Evolutionary conservation across 2,329 filamentous ascomycete species (phyloP).

Genomic region (Scytalidium lignicola): DNA sequence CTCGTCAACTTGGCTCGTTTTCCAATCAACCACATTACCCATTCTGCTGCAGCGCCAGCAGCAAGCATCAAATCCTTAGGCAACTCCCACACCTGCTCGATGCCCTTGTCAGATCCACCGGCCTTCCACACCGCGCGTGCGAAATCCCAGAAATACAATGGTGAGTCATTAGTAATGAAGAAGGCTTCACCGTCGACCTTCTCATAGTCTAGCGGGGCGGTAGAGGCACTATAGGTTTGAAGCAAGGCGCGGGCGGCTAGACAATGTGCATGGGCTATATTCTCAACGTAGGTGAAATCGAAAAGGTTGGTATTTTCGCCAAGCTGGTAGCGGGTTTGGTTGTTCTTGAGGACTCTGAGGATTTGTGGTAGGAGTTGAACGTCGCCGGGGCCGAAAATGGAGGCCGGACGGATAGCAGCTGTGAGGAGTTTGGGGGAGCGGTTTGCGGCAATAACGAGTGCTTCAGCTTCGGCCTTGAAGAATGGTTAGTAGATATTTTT

Average conservation of each 20-base stretch:
- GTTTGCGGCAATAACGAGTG: conserved; percentile 73
- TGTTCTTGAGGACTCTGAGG: conserved; percentile 62
- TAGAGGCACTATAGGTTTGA: conserved; percentile 26
- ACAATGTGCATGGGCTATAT: conserved; percentile 70
- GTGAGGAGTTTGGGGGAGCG: conserved; percentile 62
- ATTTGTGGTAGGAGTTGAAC: conserved; percentile 69
- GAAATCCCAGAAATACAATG: conserved; percentile 89
- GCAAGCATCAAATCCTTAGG: conserved; percentile 45
- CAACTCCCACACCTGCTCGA: conserved; percentile 50
- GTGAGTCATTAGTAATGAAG: conserved; percentile 84
- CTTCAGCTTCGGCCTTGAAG: conserved; percentile 67
- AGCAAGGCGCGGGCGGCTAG: conserved; percentile 60
- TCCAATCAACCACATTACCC: conserved; percentile 42
- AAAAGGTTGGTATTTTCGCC: conserved; percentile 63
- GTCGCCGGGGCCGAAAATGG: conserved; percentile 90
- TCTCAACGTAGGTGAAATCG: conserved; percentile 62
- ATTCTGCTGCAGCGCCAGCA: conserved; percentile 50
- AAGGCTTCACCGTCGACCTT: conserved; percentile 80
- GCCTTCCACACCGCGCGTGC: conserved; percentile 70
- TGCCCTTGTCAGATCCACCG: conserved; percentile 48
- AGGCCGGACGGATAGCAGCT: conserved; percentile 76
- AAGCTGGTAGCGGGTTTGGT: conserved; percentile 72
- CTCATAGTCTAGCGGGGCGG: conserved; percentile 64
- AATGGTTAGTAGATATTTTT: conserved; percentile 19
- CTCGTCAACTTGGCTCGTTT: conserved; percentile 48